Evolutionary conservation across 2,329 filamentous ascomycete genomes (phyloP).

Genomic region (Pseudofabraea citricarpa): DNA sequence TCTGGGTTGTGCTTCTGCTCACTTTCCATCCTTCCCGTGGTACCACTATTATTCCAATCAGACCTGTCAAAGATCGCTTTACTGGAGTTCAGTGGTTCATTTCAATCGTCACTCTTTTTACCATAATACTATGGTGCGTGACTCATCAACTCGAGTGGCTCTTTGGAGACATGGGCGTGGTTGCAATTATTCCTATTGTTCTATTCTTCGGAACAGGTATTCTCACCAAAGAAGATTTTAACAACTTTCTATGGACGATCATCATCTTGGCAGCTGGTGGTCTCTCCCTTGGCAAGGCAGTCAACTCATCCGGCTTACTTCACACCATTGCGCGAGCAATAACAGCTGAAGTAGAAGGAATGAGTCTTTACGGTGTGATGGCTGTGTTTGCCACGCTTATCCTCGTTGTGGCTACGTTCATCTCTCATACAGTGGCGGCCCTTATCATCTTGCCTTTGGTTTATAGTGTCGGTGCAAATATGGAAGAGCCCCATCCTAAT

Average conservation of each 20-base stretch:
- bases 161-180: constrained; percentile 97
- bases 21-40: constrained; percentile 82
- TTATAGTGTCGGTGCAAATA: constrained; percentile 73
- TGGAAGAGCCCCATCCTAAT: constrained; percentile 90
- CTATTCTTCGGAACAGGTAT: constrained; percentile 96
- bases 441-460: constrained; percentile 92
- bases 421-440: constrained; percentile 94
- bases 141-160: constrained; percentile 81
- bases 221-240: constrained; percentile 97
- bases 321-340: constrained; percentile 82
- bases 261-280: constrained; percentile 96
- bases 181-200: constrained; percentile 92
- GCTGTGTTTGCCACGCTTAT: constrained; percentile 83
- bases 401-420: constrained; percentile 92
- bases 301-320: constrained; percentile 86
- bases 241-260: constrained; percentile 99
- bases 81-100: constrained; percentile 92
- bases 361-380: constrained; percentile 81
- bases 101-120: constrained; percentile 72
- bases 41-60: constrained; percentile 86
- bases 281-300: constrained; percentile 85
- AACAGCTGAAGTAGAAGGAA: constrained; percentile 65
- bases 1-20: constrained; percentile 81
- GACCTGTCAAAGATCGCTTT: constrained; percentile 83
- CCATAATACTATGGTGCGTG: constrained; percentile 88